Evolutionary conservation across 2,329 filamentous ascomycete genomes (phyloP).

Genomic region (Aspergillus awamori): DNA sequence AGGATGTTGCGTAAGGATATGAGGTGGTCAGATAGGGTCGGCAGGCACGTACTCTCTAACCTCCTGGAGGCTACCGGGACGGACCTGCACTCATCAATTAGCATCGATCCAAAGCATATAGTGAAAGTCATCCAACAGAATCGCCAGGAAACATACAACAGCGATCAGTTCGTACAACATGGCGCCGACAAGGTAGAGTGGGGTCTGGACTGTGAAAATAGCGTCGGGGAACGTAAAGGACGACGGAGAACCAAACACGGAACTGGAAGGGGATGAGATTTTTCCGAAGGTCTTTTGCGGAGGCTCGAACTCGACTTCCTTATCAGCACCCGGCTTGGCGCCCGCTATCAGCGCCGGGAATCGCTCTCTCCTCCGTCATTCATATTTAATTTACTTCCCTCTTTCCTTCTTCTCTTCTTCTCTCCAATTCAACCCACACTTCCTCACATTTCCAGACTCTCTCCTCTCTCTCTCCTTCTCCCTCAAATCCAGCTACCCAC

Average conservation of each 20-base stretch:
- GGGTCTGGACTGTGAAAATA: conserved; percentile 20
- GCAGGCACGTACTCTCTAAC: conserved; percentile 80
- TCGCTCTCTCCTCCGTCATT: conserved; percentile 31
- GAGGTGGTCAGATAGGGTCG: conserved; percentile 12
- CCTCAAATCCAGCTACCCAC: conserved; percentile 15
- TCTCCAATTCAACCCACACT: conserved; percentile 4
- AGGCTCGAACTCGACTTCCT: conserved; percentile 11
- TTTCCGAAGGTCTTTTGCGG: conserved; percentile 17
- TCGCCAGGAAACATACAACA: conserved; percentile 65
- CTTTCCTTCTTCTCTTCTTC: conserved; percentile 16
- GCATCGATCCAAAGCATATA: background rate
- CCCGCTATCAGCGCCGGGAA: conserved; percentile 27
- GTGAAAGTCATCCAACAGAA: background rate
- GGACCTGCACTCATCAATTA: conserved; percentile 64
- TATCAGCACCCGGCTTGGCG: conserved; percentile 33
- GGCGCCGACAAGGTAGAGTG: conserved; percentile 26
- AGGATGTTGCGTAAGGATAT: background rate
- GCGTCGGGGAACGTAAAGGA: conserved; percentile 17
- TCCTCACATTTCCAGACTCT: background rate
- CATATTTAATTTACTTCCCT: conserved; percentile 19
- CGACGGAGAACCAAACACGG: background rate
- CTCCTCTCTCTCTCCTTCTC: conserved; percentile 14
- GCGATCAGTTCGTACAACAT: conserved; percentile 99
- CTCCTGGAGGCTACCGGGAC: conserved; percentile 84
- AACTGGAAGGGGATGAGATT: conserved; percentile 25